Evolutionary conservation across 352 stramenopile species (phyloP).

Genomic region (Lagenidium giganteum): DNA sequence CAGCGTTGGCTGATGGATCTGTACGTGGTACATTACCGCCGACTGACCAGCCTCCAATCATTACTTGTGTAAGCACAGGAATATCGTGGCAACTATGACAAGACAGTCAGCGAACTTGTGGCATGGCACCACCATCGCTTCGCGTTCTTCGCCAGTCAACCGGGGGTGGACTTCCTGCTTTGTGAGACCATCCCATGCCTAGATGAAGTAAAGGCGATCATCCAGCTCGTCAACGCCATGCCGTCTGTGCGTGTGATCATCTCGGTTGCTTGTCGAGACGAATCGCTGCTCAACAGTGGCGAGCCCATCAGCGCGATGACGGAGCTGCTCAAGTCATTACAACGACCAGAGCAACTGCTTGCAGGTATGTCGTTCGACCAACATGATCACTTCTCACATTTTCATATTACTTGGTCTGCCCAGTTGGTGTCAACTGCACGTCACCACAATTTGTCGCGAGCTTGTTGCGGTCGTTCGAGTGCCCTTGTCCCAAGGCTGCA

Average conservation of each 20-base stretch:
- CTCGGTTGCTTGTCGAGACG: slow-evolving; percentile 59
- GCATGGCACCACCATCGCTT: slow-evolving; percentile 78
- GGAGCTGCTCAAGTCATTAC: slow-evolving; percentile 39
- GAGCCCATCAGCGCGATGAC: slow-evolving; percentile 42
- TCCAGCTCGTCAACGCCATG: slow-evolving; percentile 71
- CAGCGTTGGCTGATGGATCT: slow-evolving; percentile 77
- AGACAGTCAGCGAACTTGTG: slow-evolving; percentile 58
- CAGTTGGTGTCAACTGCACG: slow-evolving; percentile 84
- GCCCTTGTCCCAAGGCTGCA: slow-evolving; percentile 43
- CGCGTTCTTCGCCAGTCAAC: slow-evolving; percentile 45
- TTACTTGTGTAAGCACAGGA: slow-evolving; percentile 30
- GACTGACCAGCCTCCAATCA: not conserved
- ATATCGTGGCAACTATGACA: slow-evolving; percentile 80
- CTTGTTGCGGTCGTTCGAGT: slow-evolving; percentile 44
- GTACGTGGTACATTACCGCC: slow-evolving; percentile 24
- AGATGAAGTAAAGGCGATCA: slow-evolving; percentile 69
- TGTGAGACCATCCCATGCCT: slow-evolving; percentile 87
- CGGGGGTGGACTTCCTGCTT: slow-evolving; percentile 63
- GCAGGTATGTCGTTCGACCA: slow-evolving; percentile 14
- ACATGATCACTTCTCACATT: too few species aligned
- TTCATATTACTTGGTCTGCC: not conserved
- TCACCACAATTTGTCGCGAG: slow-evolving; percentile 66
- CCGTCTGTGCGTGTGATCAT: slow-evolving; percentile 49
- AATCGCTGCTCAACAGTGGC: slow-evolving; percentile 58
- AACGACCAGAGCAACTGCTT: slow-evolving; percentile 51